Evolutionary conservation across 2,329 filamentous ascomycete genomes (phyloP).

Genomic region (Microdochium bolleyi): DNA sequence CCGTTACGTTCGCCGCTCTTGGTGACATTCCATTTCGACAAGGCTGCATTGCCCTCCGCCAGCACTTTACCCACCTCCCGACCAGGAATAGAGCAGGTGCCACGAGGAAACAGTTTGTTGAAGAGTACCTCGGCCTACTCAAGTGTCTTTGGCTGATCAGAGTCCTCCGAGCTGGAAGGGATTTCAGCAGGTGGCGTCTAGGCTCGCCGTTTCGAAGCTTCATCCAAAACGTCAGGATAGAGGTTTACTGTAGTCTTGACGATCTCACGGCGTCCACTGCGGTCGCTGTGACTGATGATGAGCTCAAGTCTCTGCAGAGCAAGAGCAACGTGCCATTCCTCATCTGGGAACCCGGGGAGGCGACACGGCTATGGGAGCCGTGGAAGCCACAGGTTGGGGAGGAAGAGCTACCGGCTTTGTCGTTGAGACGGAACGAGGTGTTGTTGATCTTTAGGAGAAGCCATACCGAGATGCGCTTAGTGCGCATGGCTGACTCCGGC

Average conservation of each 20-base stretch:
- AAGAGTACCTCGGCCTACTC: not conserved
- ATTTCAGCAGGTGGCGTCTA: not conserved
- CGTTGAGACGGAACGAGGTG: not conserved
- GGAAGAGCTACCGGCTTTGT: not conserved
- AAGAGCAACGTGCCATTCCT: not conserved
- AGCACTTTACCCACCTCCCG: not conserved
- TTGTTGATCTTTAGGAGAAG: not conserved
- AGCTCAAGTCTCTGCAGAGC: not conserved
- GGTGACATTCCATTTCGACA: not conserved
- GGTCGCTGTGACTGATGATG: not conserved
- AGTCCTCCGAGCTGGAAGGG: not conserved
- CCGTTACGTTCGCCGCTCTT: not conserved
- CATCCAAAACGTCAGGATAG: not conserved
- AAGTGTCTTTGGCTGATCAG: not conserved
- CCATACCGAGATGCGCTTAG: not conserved
- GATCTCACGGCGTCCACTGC: not conserved
- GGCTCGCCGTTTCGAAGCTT: not conserved
- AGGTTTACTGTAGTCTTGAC: not conserved
- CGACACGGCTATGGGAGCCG: not conserved
- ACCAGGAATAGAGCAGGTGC: not conserved
- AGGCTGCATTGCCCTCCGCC: not conserved
- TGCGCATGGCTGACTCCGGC: not conserved
- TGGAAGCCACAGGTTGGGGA: not conserved
- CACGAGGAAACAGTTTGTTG: no score
- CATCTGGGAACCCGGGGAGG: not conserved